These are phyloP conservation scores for barrel medic (Medicago truncatula) DNA, from an alignment of 306 rosid species.

Conservation along the genomic window MtrunA17r5.0-ANR NC_053046.1:38585501-38586000, in stretches of 20 bases:
- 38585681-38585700: constrained; percentile 64
- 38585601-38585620: too few species aligned
- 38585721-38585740: constrained; percentile 59
- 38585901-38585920: constrained; percentile 44
- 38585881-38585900: constrained; percentile 43
- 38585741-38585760: constrained; percentile 43
- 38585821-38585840: constrained; percentile 59
- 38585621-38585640: too few species aligned
- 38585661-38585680: constrained; percentile 60
- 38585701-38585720: constrained; percentile 59
- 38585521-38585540: too few species aligned
- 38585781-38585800: constrained; percentile 51
- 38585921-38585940: constrained; percentile 59
- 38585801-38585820: constrained; percentile 77
- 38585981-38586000: constrained; percentile 57
- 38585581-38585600: too few species aligned
- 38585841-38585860: constrained; percentile 67
- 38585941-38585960: constrained; percentile 21
- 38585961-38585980: constrained; percentile 40
- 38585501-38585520: too few species aligned
- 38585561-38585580: too few species aligned
- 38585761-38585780: constrained; percentile 39
- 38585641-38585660: not conserved
- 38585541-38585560: too few species aligned
- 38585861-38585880: constrained; percentile 57